Evolutionary conservation across 2,329 filamentous ascomycete genomes (phyloP).

Genomic region (Alternaria solani): DNA sequence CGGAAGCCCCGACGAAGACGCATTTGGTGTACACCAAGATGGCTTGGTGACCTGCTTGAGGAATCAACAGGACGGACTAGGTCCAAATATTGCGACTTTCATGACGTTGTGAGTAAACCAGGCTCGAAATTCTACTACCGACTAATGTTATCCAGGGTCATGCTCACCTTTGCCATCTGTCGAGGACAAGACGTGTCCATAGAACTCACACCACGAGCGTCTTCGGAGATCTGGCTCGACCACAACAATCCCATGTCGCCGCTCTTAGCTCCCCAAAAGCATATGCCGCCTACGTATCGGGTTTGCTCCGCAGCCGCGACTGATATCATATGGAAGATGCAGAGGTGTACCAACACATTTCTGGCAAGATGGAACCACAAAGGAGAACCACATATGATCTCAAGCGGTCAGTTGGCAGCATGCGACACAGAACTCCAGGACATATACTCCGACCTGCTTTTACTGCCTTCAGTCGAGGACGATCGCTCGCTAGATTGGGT

Average conservation of each 20-base stretch:
- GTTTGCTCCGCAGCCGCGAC: conserved; percentile 32
- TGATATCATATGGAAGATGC: conserved; percentile 39
- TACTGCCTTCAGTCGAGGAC: conserved; percentile 21
- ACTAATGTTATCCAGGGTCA: conserved; percentile 24
- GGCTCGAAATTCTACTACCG: background rate
- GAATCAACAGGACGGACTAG: conserved; percentile 34
- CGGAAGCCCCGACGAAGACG: conserved; percentile 38
- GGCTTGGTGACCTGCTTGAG: conserved; percentile 37
- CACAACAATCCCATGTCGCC: conserved; percentile 31
- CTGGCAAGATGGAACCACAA: conserved; percentile 28
- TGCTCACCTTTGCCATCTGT: conserved; percentile 35
- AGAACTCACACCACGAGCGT: conserved; percentile 22
- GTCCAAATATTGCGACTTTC: conserved; percentile 29
- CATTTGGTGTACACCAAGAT: conserved; percentile 41
- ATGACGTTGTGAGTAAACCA: conserved; percentile 38
- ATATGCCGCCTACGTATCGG: conserved; percentile 25
- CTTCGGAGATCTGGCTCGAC: conserved; percentile 7
- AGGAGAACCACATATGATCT: conserved; percentile 9
- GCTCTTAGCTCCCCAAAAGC: conserved; percentile 28
- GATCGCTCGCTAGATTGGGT: conserved; percentile 36
- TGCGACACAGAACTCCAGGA: conserved; percentile 37
- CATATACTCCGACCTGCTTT: conserved; percentile 33
- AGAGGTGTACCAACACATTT: conserved; percentile 33
- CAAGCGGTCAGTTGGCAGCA: conserved; percentile 22
- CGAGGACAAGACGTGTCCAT: conserved; percentile 31